Evolutionary conservation across 2,329 filamentous ascomycete genomes (phyloP), one percentile per base, ranked within the genome.

Genomic region (Geosmithia putterillii): DNA sequence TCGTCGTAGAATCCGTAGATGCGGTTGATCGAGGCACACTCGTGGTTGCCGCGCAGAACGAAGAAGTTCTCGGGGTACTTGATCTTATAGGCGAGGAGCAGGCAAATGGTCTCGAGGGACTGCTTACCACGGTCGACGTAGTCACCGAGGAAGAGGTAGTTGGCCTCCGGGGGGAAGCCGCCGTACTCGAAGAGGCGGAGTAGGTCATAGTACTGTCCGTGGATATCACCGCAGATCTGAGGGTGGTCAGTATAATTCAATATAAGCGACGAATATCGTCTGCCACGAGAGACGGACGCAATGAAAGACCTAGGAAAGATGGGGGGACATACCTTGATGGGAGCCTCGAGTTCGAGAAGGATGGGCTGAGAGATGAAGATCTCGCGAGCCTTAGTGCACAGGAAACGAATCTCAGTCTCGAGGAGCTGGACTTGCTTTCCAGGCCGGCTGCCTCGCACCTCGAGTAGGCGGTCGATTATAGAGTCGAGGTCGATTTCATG

Each of bases 291-390:
- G n/a, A n/a, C n/a, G n/a, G n/a, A n/a, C n/a, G n/a, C n/a, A n/a
- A n/a, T n/a, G n/a, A n/a, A n/a, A n/a, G n/a, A n/a, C n/a, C n/a
- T n/a, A n/a, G n/a, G n/a, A n/a, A n/a, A n/a, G n/a, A 37, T 7
- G 37, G 12, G 19, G 10, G 12, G 8, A 61, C 73, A 57, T 74
- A 95, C 90, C 88, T 98, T 98, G 70, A 98, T 96, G 49, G 92
- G 92, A 60, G 92, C 92, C 69, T 96, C 92, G 42, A 98, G 79
- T 73, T 98, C 92, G 53, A 98, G 80, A 54, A 98, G 74, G 59
- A 96, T 96, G 52, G 92, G 92, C 73, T 98, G 92, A 49, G 89
- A 95, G 67, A 98, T 96, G 74, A 98, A 96, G 58, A 98, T 96
- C 73, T 98, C 92, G 53, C 92, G 84, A 50, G 90, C 89, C 74